Base-by-base conservation (phyloP, 306 rosid genomes). In the Glycyrrhiza uralensis region DNA sequence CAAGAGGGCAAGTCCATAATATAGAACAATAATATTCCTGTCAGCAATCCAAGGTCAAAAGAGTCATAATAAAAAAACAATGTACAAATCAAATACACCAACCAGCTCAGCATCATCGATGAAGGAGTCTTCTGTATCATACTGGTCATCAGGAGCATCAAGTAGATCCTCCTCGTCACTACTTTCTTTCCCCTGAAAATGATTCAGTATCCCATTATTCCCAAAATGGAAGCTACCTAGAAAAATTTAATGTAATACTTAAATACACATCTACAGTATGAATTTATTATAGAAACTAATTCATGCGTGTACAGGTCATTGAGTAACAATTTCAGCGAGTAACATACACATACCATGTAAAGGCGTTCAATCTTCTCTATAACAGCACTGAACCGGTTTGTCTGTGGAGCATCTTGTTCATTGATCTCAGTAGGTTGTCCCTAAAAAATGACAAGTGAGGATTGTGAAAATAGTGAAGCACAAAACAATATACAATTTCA, bases 81-180 rank as follows among this genome's bases (percentile, higher is more conserved):
- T 46, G 46, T 24, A 61, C 22, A 65, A 47, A 74, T 71, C 22
- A 65, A 47, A 74, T 71, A 84, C 33, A 86, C 93, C 72, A 54
- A 94, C 97, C 99, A 94, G 86, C 86, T 94, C 97, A 36, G 96
- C 85, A 80, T 94, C 99, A 54, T 94, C 99, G 51, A 94, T 94
- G 77, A 94, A 94, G 30, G 99, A 94, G 85, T 94, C 99, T 69
- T 94, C 96, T 10, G 99, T 94, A 74, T 94, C 99, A 85, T 94
- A 94, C 61, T 89, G 99, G 87, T 94, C 97, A 71, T 94, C 96
- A 24, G 96, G 99, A 84, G 80, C 61, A 63, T 87, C 96, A 39
- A 47, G 79, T 65, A 70, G 67, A 85, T 91, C 97, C 73, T 89
- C 99, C 10, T 91, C 98, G 18, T 94, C 96, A 38, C 96, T 89